phyloP scores from a whole-genome alignment of 208 protist genomes.

The Leishmania guyanensis region DNA sequence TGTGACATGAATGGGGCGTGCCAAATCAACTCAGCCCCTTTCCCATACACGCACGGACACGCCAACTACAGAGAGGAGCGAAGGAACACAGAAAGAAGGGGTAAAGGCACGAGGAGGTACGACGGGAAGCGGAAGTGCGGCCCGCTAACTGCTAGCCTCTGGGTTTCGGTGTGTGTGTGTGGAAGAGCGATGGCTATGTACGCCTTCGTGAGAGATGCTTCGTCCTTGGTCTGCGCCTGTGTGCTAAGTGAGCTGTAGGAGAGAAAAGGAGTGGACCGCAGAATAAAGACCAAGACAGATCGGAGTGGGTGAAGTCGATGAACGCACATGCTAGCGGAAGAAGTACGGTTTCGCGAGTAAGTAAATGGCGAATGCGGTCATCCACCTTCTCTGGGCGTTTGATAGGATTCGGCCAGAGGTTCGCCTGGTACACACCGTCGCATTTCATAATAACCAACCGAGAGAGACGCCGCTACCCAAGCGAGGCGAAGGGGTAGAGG shows the following conservation, averaged over 20 bases:
- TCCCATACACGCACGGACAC: not conserved
- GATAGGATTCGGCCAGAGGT: not conserved
- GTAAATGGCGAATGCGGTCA: not conserved
- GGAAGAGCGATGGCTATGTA: not conserved
- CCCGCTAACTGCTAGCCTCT: not conserved
- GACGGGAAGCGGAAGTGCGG: not conserved
- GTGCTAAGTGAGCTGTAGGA: not conserved
- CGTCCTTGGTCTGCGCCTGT: not conserved
- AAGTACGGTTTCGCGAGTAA: not conserved
- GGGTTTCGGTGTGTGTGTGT: not conserved
- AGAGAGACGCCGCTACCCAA: not conserved
- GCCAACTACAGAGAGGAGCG: not conserved
- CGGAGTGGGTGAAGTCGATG: not conserved
- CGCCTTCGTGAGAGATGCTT: not conserved
- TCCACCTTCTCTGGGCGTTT: not conserved
- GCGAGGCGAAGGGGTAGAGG: not conserved
- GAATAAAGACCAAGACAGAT: not conserved
- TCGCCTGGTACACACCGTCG: not conserved
- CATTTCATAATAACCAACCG: not conserved
- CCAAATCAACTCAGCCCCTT: not conserved
- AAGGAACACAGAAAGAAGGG: not conserved
- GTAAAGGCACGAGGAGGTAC: not conserved
- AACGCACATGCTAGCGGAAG: not conserved
- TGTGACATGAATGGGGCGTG: not conserved
- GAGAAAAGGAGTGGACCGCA: not conserved